phyloP scores from a whole-genome alignment of 2,329 filamentous ascomycete genomes.

The Daldinia sp. region DNA sequence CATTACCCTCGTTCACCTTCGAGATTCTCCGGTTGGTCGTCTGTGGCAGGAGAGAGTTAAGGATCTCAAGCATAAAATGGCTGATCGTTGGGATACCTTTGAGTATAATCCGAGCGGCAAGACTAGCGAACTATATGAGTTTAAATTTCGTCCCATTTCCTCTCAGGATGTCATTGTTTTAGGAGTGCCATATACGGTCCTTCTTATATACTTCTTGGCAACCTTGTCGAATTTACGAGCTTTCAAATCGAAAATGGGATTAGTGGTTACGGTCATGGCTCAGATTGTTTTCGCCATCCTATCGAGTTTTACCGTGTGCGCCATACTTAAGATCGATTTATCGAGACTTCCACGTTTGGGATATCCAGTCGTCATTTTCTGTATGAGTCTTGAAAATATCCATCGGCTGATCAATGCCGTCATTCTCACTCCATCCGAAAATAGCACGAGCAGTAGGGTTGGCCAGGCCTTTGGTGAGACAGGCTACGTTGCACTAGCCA shows the following conservation, averaged over 20 bases:
- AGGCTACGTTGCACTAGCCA: constrained; percentile 75
- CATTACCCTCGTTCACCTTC: constrained; percentile 78
- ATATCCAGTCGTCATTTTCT: constrained; percentile 81
- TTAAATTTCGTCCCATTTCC: constrained; percentile 81
- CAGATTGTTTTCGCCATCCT: constrained; percentile 80
- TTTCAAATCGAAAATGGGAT: constrained; percentile 79
- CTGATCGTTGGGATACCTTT: constrained; percentile 73
- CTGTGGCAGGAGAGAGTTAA: constrained; percentile 74
- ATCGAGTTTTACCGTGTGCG: constrained; percentile 84
- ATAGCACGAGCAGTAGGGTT: constrained; percentile 76
- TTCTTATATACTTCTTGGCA: constrained; percentile 72
- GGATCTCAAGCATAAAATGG: constrained; percentile 62
- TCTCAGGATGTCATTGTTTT: constrained; percentile 73
- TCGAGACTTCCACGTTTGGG: constrained; percentile 79
- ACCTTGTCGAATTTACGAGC: constrained; percentile 77
- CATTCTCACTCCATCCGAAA: constrained; percentile 76
- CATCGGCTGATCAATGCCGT: constrained; percentile 83
- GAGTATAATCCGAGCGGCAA: constrained; percentile 64
- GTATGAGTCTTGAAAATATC: constrained; percentile 83
- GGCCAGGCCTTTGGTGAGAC: constrained; percentile 80
- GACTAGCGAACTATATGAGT: constrained; percentile 77
- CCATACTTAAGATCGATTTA: constrained; percentile 79
- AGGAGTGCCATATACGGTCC: constrained; percentile 72
- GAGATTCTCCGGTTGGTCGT: constrained; percentile 71
- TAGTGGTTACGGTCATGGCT: constrained; percentile 76